Base-by-base conservation (phyloP, 2,329 filamentous ascomycete species). In the Talaromyces sp. region DNA sequence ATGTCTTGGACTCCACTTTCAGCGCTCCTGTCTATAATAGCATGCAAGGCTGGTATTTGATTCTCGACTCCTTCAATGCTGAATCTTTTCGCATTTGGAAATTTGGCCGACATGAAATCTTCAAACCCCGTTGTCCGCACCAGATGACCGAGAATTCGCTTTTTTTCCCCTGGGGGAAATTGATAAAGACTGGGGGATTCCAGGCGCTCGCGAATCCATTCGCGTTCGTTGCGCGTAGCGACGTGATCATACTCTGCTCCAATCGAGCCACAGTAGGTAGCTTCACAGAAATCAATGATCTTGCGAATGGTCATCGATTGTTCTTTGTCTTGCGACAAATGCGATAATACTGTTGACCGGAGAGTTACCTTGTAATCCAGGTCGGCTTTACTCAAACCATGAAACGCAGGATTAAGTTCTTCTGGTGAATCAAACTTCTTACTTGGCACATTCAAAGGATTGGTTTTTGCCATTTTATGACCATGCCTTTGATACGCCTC, bases 91-190 rank as follows among this genome's bases (percentile, higher is more conserved):
- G 97, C 93, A 76, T 97, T 97, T 74, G 93, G 93, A 76, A 97
- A 97, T 77, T 99, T 99, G 51, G 91, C 96, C 49, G 93, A 86
- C 64, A 95, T 80, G 82, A 97, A 97, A 56, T 86, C 80, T 78
- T 99, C 93, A 73, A 99, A 97, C 76, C 90, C 96, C 56, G 92
- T 95, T 71, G 90, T 92, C 93, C 93, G 97, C 74, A 97, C 97
- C 61, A 99, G 82, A 68, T 93, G 90, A 77, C 97, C 93, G 63
- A 99, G 83, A 64, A 99, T 96, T 63, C 93, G 86, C 70, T 93
- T 89, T 13, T 35, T 35, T 11, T 35, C 32, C 11, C 14, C 32
- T 6, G 11, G 32, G 14, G 32, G 11, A 13, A 35, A 97, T 76
- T 94, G 94, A 84, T 95, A 97, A 6, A 93, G 91, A 64, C 87